phyloP scores from a whole-genome alignment of 345 rosid genomes.

The Acer campestre region DNA sequence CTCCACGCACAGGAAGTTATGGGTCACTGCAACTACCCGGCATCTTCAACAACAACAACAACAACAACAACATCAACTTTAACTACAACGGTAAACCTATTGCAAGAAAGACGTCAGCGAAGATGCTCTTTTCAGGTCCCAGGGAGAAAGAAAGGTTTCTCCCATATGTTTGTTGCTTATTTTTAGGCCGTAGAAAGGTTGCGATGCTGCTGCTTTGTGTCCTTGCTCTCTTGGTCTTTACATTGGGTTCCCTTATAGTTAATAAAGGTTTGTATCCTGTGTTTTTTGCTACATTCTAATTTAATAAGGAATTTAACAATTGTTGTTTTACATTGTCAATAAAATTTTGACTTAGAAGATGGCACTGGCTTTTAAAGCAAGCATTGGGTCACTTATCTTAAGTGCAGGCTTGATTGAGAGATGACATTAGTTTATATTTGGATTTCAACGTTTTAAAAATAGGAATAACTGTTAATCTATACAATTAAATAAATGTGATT shows the following conservation, averaged over 20 bases:
- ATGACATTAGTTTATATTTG: neutral
- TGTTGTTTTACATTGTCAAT: neutral
- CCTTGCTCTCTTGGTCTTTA: slow-evolving; percentile 71
- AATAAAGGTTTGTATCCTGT: slow-evolving; percentile 57
- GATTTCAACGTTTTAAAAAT: neutral
- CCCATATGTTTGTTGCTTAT: slow-evolving; percentile 56
- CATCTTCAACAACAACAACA: slow-evolving; percentile 12
- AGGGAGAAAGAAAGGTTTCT: slow-evolving; percentile 73
- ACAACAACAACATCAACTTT: slow-evolving; percentile 10
- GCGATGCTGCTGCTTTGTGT: slow-evolving; percentile 67
- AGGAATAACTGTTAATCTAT: neutral
- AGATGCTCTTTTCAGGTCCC: slow-evolving; percentile 51
- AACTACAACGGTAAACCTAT: slow-evolving; percentile 28
- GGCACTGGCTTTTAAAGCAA: neutral
- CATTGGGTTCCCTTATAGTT: slow-evolving; percentile 62
- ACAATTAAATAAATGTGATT: neutral
- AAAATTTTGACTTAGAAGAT: neutral
- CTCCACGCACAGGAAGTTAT: slow-evolving; percentile 59
- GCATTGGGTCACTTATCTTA: neutral
- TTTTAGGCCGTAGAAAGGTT: slow-evolving; percentile 55
- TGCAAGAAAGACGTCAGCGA: slow-evolving; percentile 39
- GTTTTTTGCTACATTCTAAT: neutral
- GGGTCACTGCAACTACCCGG: slow-evolving; percentile 49
- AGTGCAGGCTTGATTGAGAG: neutral
- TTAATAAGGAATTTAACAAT: neutral